These are phyloP conservation scores for Thalassiosira mediterranea DNA, from an alignment of 352 stramenopile genomes.

Conservation along the genomic window DNA sequence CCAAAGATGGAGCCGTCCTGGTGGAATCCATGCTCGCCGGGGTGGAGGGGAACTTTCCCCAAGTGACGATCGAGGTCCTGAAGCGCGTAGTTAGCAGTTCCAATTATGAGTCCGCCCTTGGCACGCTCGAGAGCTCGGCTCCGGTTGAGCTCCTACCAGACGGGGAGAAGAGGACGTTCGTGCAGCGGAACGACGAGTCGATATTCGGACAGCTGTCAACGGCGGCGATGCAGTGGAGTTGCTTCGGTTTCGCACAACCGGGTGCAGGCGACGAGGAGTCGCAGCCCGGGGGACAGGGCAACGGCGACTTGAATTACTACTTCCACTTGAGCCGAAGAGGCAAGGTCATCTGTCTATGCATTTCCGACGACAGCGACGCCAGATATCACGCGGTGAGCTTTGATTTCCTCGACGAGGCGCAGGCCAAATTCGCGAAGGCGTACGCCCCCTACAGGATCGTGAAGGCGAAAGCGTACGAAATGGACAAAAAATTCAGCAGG, in stretches of 20 bases:
- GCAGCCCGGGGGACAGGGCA: neutral
- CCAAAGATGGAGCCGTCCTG: slow-evolving; percentile 48
- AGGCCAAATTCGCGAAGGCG: slow-evolving; percentile 29
- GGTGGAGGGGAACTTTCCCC: slow-evolving; percentile 48
- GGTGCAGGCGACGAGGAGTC: slow-evolving; percentile 8
- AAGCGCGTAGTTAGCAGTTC: slow-evolving; percentile 27
- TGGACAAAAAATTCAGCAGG: slow-evolving; percentile 44
- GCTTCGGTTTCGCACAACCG: slow-evolving; percentile 8
- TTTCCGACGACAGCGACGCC: slow-evolving; percentile 43
- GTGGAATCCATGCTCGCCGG: slow-evolving; percentile 38
- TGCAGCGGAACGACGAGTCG: slow-evolving; percentile 21
- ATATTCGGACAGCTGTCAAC: slow-evolving; percentile 31
- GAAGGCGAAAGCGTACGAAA: slow-evolving; percentile 53
- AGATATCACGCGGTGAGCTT: slow-evolving; percentile 38
- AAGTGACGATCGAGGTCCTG: slow-evolving; percentile 44
- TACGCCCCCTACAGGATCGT: slow-evolving; percentile 32
- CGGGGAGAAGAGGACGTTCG: slow-evolving; percentile 33
- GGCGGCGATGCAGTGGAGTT: slow-evolving; percentile 14
- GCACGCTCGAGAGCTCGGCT: slow-evolving; percentile 20
- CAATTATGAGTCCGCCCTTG: slow-evolving; percentile 5
- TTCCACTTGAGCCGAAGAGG: slow-evolving; percentile 40
- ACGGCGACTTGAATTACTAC: slow-evolving; percentile 40
- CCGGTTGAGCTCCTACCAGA: slow-evolving; percentile 22
- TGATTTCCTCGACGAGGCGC: slow-evolving; percentile 38
- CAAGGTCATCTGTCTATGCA: slow-evolving; percentile 42